phyloP scores from a whole-genome alignment of 2,329 filamentous ascomycete genomes.

The Penicillium sp. region DNA sequence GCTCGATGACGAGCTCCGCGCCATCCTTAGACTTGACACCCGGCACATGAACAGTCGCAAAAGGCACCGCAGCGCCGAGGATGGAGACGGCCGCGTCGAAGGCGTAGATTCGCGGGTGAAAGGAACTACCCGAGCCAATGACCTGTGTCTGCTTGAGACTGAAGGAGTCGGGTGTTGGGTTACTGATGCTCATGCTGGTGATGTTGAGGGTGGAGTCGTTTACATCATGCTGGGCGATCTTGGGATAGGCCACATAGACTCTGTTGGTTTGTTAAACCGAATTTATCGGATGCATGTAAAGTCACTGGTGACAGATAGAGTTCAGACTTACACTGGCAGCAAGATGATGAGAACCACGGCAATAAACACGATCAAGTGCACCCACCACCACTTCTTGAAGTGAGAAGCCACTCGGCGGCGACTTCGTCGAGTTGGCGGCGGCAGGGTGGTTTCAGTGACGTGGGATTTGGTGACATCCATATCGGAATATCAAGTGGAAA shows the following conservation, averaged over 20 bases:
- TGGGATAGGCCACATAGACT: slow-evolving; percentile 57
- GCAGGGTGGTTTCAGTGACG: slow-evolving; percentile 17
- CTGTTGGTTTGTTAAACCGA: slow-evolving; percentile 26
- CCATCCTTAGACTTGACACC: slow-evolving; percentile 43
- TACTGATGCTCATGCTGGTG: slow-evolving; percentile 48
- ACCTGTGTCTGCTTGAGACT: slow-evolving; percentile 47
- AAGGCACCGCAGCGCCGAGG: slow-evolving; percentile 37
- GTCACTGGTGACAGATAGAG: background rate
- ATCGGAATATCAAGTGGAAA: background rate
- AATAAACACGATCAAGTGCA: slow-evolving; percentile 49
- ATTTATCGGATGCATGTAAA: background rate
- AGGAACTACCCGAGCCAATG: slow-evolving; percentile 48
- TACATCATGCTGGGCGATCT: slow-evolving; percentile 54
- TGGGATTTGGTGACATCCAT: slow-evolving; percentile 24
- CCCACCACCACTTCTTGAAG: slow-evolving; percentile 52
- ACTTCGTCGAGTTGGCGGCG: slow-evolving; percentile 17
- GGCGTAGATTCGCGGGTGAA: slow-evolving; percentile 51
- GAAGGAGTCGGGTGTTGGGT: slow-evolving; percentile 49
- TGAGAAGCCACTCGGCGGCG: slow-evolving; percentile 30
- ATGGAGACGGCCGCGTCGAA: slow-evolving; percentile 53
- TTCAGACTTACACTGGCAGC: slow-evolving; percentile 51
- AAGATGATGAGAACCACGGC: slow-evolving; percentile 51
- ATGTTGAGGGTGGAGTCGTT: slow-evolving; percentile 51
- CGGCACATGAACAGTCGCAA: slow-evolving; percentile 47
- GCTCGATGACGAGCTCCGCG: slow-evolving; percentile 40